Conservation (phyloP, 2,329 filamentous ascomycete species). For the Aureobasidium pullulans region DNA sequence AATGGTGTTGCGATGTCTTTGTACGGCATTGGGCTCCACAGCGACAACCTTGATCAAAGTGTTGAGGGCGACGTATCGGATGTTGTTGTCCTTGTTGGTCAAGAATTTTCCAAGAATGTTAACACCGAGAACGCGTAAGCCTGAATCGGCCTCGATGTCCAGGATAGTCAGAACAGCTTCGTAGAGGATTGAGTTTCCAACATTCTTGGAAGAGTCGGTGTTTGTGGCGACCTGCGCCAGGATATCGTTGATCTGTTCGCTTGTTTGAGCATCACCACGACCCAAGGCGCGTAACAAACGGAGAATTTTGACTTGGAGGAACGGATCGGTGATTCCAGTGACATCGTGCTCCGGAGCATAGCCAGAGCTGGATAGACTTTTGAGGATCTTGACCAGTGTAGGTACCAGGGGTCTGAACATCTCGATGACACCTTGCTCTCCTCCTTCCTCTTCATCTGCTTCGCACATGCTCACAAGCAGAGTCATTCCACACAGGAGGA, state of each 20-base stretch:
- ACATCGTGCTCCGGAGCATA: constrained; percentile 98
- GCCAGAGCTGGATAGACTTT: constrained; percentile 85
- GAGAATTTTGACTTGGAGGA: constrained; percentile 93
- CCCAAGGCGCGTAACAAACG: constrained; percentile 78
- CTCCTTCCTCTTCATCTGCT: constrained; percentile 84
- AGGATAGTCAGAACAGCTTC: constrained; percentile 95
- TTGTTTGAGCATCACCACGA: constrained; percentile 76
- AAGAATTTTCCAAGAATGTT: constrained; percentile 98
- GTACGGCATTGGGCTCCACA: constrained; percentile 94
- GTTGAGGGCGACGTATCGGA: constrained; percentile 94
- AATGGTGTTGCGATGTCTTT: constrained; percentile 94
- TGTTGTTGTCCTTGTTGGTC: constrained; percentile 98
- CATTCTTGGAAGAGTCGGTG: constrained; percentile 96
- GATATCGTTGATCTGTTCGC: constrained; percentile 98
- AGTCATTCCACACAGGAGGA: constrained; percentile 85
- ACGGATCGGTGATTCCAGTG: constrained; percentile 94
- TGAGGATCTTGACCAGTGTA: constrained; percentile 79
- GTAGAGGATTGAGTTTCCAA: constrained; percentile 96
- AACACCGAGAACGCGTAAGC: constrained; percentile 85
- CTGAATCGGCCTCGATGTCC: constrained; percentile 95
- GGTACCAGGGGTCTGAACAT: constrained; percentile 85
- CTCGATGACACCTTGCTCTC: constrained; percentile 82
- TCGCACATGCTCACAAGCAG: constrained; percentile 89
- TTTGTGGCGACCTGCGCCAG: constrained; percentile 88
- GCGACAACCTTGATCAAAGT: constrained; percentile 97